A percentile compares a stretch with the other conserved stretches of the same genome.
Evolutionary conservation across 306 rosid genomes (phyloP).

Genomic region (Glycine soja): DNA sequence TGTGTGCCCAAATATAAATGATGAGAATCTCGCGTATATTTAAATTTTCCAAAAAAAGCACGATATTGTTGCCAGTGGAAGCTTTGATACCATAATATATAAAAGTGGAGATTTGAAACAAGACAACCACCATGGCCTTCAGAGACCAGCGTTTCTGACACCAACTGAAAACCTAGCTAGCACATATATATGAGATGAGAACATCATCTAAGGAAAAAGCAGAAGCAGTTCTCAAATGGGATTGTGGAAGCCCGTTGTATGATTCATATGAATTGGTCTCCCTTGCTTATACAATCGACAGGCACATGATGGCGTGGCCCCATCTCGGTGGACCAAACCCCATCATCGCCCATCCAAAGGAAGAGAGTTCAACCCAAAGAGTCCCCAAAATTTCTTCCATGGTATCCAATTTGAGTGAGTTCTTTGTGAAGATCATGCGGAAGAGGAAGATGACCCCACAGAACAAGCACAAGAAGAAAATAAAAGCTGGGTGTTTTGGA

Average conservation of each 20-base stretch:
- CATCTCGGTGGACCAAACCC: constrained; percentile 49
- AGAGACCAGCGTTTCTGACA: neutral
- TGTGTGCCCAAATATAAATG: neutral
- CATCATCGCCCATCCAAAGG: constrained; percentile 27
- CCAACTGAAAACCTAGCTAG: neutral
- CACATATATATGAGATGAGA: constrained; percentile 74
- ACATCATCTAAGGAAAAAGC: constrained; percentile 31
- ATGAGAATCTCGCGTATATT: neutral
- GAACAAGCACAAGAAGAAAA: constrained; percentile 46
- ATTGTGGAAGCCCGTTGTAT: constrained; percentile 67
- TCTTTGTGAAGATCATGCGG: neutral
- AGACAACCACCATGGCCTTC: neutral
- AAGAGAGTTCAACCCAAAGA: neutral
- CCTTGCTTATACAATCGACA: constrained; percentile 64
- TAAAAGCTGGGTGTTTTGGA: constrained; percentile 30
- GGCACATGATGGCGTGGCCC: constrained; percentile 66
- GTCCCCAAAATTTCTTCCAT: constrained; percentile 36
- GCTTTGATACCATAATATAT: neutral
- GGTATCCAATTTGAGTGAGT: constrained; percentile 30
- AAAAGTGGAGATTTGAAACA: neutral
- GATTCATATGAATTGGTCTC: constrained; percentile 76
- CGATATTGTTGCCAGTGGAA: neutral
- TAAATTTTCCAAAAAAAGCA: constrained; percentile 1
- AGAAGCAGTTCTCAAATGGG: constrained; percentile 59
- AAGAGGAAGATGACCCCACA: too few relatives aligned